Evolutionary conservation across 257 asterid species (phyloP), one percentile per base, ranked within the genome.

Genomic region (Primulina tabacum): DNA sequence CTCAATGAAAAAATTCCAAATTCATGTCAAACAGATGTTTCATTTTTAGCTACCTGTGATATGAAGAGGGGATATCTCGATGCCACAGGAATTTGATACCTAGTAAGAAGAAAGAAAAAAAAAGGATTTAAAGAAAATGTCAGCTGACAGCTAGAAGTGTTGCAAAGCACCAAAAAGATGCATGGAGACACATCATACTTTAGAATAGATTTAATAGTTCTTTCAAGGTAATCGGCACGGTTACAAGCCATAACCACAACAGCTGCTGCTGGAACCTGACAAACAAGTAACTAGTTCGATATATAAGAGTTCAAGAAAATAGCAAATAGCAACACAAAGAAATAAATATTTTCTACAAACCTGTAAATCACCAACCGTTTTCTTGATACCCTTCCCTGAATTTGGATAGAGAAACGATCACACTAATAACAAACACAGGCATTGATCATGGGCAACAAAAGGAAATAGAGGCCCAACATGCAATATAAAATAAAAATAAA

Each of bases 191-290:
- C 29, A 73, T 30, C 87, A 68, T 89, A 94, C 99, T 89, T 94
- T 66, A 86, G 81, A 78, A 94, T 83, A 63, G 99, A 94, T 72
- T 88, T 84, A 35, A 94, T 82, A 67, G 97, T 94, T 85, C 82
- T 84, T 69, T 91, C 96, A 59, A 94, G 95, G 84, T 94, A 94
- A 85, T 94, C 99, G 63, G 97, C 96, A 77, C 97, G 97, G 80
- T 83, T 91, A 82, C 99, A 94, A 75, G 99, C 97, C 97, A 94
- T 94, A 57, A 94, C 82, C 65, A 94, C 99, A 57, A 94, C 93
- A 59, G 97, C 99, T 53, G 99, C 96, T 65, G 91, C 91, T 63
- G 97, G 92, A 71, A 79, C 89, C 99, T 94, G 88, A 69, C 69
- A 74, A 71, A 67, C 71, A 71, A 78, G 69, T 71, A 76, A 69